Evolutionary conservation across 257 asterid genomes (phyloP), one percentile per base, ranked within the genome.

Genomic region (Paulownia fortunei): DNA sequence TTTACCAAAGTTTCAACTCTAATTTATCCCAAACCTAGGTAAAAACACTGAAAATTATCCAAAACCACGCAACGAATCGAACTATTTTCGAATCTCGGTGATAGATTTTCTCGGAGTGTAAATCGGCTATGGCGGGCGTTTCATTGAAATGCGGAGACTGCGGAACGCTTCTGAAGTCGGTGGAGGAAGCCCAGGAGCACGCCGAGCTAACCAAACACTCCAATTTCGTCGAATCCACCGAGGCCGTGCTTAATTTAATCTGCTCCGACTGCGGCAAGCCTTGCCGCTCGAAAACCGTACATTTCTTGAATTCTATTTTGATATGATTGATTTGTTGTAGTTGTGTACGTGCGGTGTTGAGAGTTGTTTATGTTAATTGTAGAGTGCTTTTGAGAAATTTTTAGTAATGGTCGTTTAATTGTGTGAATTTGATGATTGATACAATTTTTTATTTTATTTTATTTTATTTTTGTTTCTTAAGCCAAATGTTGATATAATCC

Each of bases 141-240:
- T 96, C 99, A 18, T 80, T 93, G 83, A 81, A 87, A 87, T 96
- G 99, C 67, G 98, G 98, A 59, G 98, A 93, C 69, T 96, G 99
- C 72, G 99, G 97, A 30, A 82, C 92, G 62, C 93, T 93, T 8
- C 76, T 96, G 77, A 92, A 86, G 85, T 90, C 99, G 4, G 97
- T 93, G 73, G 97, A 81, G 78, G 99, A 96, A 83, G 99, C 99
- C n/a, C 97, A 93, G 78, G 96, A 89, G 78, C 99, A 96, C 85
- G 99, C 99, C 0, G 99, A 96, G 74, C 79, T 90, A 51, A 90
- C 97, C 76, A 88, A 86, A 24, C 99, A 96, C 89, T 0, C 88
- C 73, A 90, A 88, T 85, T 96, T 96, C 86, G 81, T 61, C 18
- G 99, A 96, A 83, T 96, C 99, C 27, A 89, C 94, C 0, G 97